A percentile compares a stretch with the other conserved stretches of the same genome.
Evolutionary conservation across 352 stramenopile species (phyloP).

Genomic region (Elongisporangium senticosum): DNA sequence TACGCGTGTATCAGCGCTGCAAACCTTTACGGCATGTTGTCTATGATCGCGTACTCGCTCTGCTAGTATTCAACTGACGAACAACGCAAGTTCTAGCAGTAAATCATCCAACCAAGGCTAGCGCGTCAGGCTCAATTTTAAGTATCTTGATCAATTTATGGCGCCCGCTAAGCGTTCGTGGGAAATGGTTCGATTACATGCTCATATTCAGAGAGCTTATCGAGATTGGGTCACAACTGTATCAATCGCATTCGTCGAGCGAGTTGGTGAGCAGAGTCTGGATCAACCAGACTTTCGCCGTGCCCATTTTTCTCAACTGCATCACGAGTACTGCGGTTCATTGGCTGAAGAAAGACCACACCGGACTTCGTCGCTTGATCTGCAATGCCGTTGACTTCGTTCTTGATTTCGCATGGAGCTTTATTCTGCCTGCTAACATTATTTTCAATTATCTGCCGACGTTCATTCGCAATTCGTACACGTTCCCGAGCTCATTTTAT

Average conservation of each 20-base stretch:
- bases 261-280: conserved; percentile 18
- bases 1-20: conserved; percentile 18
- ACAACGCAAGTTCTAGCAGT: neutral
- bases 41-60: conserved; percentile 22
- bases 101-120: neutral
- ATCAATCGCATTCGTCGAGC: conserved; percentile 23
- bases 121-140: neutral
- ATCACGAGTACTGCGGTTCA: conserved; percentile 9
- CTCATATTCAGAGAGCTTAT: conserved; percentile 16
- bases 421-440: conserved; percentile 22
- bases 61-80: conserved; percentile 16
- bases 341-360: conserved; percentile 14
- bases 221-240: conserved; percentile 21
- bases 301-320: conserved; percentile 22
- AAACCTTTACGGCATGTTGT: conserved; percentile 17
- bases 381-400: conserved; percentile 15
- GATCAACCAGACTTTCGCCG: conserved; percentile 22
- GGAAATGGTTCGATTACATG: conserved; percentile 15
- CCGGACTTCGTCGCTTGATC: conserved; percentile 15
- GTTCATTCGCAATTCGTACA: conserved; percentile 14
- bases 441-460: conserved; percentile 15
- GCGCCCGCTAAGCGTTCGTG: conserved; percentile 14
- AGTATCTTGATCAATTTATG: neutral
- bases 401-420: conserved; percentile 23
- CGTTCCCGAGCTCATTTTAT: conserved; percentile 8